Evolutionary conservation across 495 filamentous ascomycete species (phyloP), one percentile per base, ranked within the genome.

Genomic region (Daldinia grandis): DNA sequence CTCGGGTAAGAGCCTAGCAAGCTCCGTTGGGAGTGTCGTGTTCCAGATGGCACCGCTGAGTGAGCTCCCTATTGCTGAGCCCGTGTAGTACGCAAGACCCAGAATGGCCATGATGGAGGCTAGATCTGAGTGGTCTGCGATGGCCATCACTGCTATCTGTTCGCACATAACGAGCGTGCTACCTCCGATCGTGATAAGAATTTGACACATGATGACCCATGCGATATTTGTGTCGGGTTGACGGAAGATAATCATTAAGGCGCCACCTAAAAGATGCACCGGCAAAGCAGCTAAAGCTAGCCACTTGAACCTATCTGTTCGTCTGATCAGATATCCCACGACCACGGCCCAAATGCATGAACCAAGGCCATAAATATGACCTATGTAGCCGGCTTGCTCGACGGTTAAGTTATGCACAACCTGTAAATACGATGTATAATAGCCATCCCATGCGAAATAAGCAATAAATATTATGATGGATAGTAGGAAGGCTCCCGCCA

Each of bases 171-270:
- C 82, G 5, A 90, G 73, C 3, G 85, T 88, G 33, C 88, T 88
- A 17, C 87, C 89, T 8, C 82, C 82, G 69, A 92, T 83, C 30
- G 89, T 87, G 68, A 91, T 89, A 79, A 90, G 87, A 69, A 91
- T 86, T 76, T 91, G 88, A 74, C 87, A 85, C 87, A 89, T 86
- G 71, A 91, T 79, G 10, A 92, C 74, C 76, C 86, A 90, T 31
- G 86, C 86, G 58, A 92, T 85, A 40, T 81, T 71, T 21, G 79
- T 76, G 42, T 85, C 80, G 3, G 81, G 78, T 42, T 81, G 76
- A 35, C 91, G 88, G 85, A 92, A 93, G 68, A 91, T 76, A 63
- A 94, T 91, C 90, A 93, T 90, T 28, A 94, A 81, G 1, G 87
- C 90, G 6, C 88, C 83, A 15, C 89, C 92, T 81, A 85, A 69